Evolutionary conservation across 2,329 filamentous ascomycete species (phyloP).

Genomic region (Chalaropsis ovoidea): DNA sequence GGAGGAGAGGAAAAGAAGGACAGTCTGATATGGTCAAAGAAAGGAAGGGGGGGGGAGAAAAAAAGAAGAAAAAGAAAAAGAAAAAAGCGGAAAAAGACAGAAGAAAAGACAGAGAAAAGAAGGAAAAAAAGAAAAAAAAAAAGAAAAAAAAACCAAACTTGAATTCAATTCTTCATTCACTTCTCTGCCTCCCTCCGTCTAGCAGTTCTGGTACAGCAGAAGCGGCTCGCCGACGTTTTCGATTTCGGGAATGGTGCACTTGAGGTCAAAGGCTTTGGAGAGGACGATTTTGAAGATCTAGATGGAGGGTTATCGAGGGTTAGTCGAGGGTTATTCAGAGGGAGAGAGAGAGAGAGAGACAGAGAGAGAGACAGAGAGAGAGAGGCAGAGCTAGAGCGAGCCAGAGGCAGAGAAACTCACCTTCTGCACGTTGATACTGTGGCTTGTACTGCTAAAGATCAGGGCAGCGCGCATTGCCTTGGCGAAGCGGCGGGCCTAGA

Average conservation of each 20-base stretch:
- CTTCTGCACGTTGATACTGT: constrained; percentile 99
- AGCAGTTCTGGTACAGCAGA: constrained; percentile 70
- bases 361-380: neutral
- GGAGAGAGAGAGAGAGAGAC: neutral
- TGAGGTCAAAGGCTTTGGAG: constrained; percentile 95
- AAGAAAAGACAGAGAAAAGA: too few relatives aligned
- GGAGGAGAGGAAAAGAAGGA: neutral
- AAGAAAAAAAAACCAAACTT: too few relatives aligned
- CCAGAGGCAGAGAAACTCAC: constrained; percentile 38
- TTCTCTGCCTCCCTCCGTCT: neutral
- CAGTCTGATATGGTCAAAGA: neutral
- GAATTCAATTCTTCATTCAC: neutral
- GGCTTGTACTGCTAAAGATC: constrained; percentile 97
- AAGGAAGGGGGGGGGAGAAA: neutral
- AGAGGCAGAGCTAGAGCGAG: neutral
- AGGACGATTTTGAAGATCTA: constrained; percentile 99
- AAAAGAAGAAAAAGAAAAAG: neutral
- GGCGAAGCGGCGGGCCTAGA: constrained; percentile 80
- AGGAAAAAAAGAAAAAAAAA: too few relatives aligned
- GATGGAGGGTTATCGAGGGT: neutral
- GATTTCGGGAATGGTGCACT: constrained; percentile 98
- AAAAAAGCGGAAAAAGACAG: too few relatives aligned
- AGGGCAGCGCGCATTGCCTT: constrained; percentile 96
- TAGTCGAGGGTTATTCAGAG: neutral
- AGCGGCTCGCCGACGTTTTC: constrained; percentile 95